Percentiles rank a stretch among this genome's conserved stretches.
Evolutionary conservation across 2,329 filamentous ascomycete species (phyloP).

Genomic region (Cordyceps fumosorosea): DNA sequence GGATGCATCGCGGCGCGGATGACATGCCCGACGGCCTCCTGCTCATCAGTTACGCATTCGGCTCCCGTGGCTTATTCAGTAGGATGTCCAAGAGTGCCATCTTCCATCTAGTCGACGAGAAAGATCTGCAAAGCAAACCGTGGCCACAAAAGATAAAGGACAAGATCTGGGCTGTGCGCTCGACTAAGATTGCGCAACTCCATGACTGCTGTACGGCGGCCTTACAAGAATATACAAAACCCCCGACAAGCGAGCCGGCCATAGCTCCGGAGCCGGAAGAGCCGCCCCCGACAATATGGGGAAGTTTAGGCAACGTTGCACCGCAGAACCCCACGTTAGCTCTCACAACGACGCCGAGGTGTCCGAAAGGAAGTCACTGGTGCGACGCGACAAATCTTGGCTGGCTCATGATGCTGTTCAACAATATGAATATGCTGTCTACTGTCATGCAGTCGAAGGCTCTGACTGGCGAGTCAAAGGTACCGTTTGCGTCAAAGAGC

Average conservation of each 20-base stretch:
- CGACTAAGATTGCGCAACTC: slow-evolving; percentile 45
- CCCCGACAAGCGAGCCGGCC: slow-evolving; percentile 19
- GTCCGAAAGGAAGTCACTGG: slow-evolving; percentile 41
- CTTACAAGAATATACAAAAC: slow-evolving; percentile 40
- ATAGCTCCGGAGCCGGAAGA: slow-evolving; percentile 16
- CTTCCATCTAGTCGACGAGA: slow-evolving; percentile 37
- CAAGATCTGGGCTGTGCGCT: slow-evolving; percentile 41
- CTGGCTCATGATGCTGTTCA: slow-evolving; percentile 46
- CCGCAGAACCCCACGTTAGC: slow-evolving; percentile 18
- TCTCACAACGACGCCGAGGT: slow-evolving; percentile 37
- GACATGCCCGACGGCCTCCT: slow-evolving; percentile 43
- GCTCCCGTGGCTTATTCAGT: slow-evolving; percentile 40
- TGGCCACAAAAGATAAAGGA: slow-evolving; percentile 43
- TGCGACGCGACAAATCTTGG: slow-evolving; percentile 49
- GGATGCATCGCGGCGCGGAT: slow-evolving; percentile 42
- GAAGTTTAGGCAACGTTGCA: slow-evolving; percentile 16
- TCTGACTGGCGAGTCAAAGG: slow-evolving; percentile 14
- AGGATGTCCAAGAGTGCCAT: slow-evolving; percentile 44
- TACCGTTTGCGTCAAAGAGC: slow-evolving; percentile 29
- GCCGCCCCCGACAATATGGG: slow-evolving; percentile 18
- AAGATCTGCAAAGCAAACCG: slow-evolving; percentile 34
- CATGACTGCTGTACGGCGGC: slow-evolving; percentile 37
- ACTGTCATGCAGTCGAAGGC: slow-evolving; percentile 28
- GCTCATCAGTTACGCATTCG: slow-evolving; percentile 48
- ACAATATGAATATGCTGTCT: slow-evolving; percentile 39